phyloP scores from a whole-genome alignment of 352 stramenopile genomes.

The Globisporangium rhizosaccharum region DNA sequence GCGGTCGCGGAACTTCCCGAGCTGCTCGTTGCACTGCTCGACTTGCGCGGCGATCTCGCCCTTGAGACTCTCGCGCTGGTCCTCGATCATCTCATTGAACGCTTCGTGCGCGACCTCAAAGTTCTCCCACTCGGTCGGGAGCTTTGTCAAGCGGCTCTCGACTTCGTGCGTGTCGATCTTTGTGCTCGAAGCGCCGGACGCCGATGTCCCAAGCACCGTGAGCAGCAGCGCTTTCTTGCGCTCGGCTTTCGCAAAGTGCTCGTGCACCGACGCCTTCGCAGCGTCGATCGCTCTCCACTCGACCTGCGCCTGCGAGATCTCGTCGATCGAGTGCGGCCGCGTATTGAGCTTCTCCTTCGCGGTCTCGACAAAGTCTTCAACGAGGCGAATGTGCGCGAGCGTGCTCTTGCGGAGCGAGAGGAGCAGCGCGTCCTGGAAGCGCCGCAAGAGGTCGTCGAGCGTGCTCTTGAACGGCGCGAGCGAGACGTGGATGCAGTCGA shows the following conservation, averaged over 20 bases:
- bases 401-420: constrained; percentile 81
- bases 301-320: constrained; percentile 86
- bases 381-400: constrained; percentile 63
- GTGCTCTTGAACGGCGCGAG: constrained; percentile 85
- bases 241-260: constrained; percentile 65
- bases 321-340: constrained; percentile 88
- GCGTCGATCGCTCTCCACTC: constrained; percentile 90
- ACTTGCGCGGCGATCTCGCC: constrained; percentile 85
- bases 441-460: constrained; percentile 82
- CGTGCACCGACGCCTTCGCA: constrained; percentile 44
- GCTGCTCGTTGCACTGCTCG: constrained; percentile 82
- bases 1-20: constrained; percentile 88
- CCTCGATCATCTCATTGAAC: constrained; percentile 95
- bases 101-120: constrained; percentile 93
- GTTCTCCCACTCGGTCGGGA: constrained; percentile 89
- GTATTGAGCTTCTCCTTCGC: constrained; percentile 88
- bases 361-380: constrained; percentile 87
- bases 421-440: constrained; percentile 84
- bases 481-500: constrained; percentile 91
- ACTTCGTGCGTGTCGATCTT: constrained; percentile 76
- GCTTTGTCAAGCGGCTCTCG: constrained; percentile 58
- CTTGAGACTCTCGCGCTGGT: constrained; percentile 91
- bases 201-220: constrained; percentile 22
- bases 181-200: constrained; percentile 16
- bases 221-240: constrained; percentile 86